Evolutionary conservation across 768 basidiomycete species (phyloP).

Genomic region (Collybiopsis confluens): DNA sequence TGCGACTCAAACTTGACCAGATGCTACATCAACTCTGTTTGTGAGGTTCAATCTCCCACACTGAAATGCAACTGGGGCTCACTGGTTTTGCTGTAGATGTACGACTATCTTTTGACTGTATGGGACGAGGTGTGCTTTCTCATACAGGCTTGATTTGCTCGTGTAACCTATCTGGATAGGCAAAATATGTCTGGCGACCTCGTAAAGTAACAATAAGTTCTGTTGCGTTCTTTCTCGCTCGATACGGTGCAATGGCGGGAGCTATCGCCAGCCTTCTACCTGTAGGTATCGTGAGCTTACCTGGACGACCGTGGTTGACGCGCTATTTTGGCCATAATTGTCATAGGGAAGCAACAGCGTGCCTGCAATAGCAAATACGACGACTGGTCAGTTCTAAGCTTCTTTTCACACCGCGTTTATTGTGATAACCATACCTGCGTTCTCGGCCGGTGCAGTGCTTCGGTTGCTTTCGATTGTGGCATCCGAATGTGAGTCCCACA

Average conservation of each 20-base stretch:
- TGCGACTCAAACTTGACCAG: neutral
- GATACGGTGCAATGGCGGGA: constrained; percentile 13
- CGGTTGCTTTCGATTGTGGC: constrained; percentile 13
- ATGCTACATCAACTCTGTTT: constrained; percentile 8
- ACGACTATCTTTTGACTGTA: constrained; percentile 12
- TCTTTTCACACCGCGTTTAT: too few species aligned
- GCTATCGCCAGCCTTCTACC: constrained; percentile 12
- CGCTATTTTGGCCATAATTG: neutral
- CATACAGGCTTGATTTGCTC: neutral
- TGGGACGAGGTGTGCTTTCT: constrained; percentile 10
- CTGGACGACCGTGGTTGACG: neutral
- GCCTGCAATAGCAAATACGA: neutral
- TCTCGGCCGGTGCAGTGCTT: constrained; percentile 7
- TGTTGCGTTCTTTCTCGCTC: constrained; percentile 11
- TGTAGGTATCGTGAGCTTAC: constrained; percentile 5
- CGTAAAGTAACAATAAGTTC: constrained; percentile 11
- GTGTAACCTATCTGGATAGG: constrained; percentile 1
- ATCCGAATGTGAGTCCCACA: constrained; percentile 12
- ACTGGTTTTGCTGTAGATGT: neutral
- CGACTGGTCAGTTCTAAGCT: neutral
- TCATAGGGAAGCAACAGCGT: neutral
- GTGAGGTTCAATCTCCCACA: neutral
- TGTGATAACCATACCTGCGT: neutral
- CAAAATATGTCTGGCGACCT: constrained; percentile 14
- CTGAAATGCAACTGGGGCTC: neutral